Evolutionary conservation across 2,329 filamentous ascomycete species (phyloP).

Genomic region (Diplodia sapinea): DNA sequence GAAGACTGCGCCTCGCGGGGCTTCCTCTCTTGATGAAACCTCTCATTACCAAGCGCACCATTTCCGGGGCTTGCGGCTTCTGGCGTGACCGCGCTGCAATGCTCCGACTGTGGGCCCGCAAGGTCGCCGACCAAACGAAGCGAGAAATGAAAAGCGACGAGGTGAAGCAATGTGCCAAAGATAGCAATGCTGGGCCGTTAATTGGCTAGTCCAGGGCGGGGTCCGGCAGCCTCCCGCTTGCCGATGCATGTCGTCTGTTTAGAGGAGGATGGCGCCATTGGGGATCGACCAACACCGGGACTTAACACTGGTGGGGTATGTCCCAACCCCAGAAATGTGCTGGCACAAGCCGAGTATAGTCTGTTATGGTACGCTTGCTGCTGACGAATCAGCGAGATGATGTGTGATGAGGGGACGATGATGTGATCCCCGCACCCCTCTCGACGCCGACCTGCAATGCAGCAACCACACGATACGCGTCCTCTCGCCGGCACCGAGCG

Average conservation of each 20-base stretch:
- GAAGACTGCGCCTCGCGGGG: slow-evolving; percentile 7
- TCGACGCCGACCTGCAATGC: neutral
- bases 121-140: slow-evolving; percentile 22
- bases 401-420: slow-evolving; percentile 30
- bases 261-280: slow-evolving; percentile 28
- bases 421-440: slow-evolving; percentile 29
- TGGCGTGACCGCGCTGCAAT: slow-evolving; percentile 8
- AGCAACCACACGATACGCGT: slow-evolving; percentile 4
- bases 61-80: neutral
- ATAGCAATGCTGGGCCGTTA: slow-evolving; percentile 4
- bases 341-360: neutral
- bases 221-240: slow-evolving; percentile 17
- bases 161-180: neutral
- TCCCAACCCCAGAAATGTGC: slow-evolving; percentile 4
- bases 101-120: neutral
- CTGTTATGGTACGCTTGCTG: neutral
- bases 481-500: neutral
- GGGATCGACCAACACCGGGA: slow-evolving; percentile 15
- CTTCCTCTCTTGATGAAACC: neutral
- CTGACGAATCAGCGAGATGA: slow-evolving; percentile 25
- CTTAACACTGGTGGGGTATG: slow-evolving; percentile 10
- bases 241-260: slow-evolving; percentile 24
- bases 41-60: slow-evolving; percentile 17
- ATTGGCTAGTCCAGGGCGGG: slow-evolving; percentile 16
- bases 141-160: slow-evolving; percentile 1